Evolutionary conservation across 1,284 basidiomycete genomes (phyloP).

Genomic region (Irpex rosettiformis): DNA sequence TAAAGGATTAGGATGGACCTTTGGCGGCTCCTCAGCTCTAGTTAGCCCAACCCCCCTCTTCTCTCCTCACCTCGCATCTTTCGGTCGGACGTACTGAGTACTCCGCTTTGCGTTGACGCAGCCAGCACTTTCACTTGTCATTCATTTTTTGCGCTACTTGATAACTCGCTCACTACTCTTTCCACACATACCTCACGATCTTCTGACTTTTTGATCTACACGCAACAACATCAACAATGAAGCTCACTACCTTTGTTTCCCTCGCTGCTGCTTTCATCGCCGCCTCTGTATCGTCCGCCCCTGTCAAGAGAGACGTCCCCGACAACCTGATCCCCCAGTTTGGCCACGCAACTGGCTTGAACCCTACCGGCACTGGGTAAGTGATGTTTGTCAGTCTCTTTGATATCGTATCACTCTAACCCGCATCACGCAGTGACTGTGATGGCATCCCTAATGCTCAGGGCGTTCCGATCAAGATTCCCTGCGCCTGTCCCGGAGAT

Average conservation of each 20-base stretch:
- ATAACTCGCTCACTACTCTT: background rate
- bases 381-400: conserved; percentile 3
- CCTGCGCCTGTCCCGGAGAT: conserved; percentile 51
- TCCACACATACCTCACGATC: background rate
- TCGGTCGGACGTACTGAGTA: conserved; percentile 18
- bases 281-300: conserved; percentile 37
- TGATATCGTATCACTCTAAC: background rate
- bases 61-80: conserved; percentile 7
- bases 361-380: conserved; percentile 46
- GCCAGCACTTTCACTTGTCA: conserved; percentile 13
- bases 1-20: background rate
- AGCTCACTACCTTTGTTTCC: conserved; percentile 28
- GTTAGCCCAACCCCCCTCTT: conserved; percentile 2
- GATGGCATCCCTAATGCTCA: conserved; percentile 33
- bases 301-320: conserved; percentile 44
- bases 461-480: conserved; percentile 52
- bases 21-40: conserved; percentile 1
- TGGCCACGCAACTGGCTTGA: conserved; percentile 43
- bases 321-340: conserved; percentile 51
- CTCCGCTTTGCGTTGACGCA: conserved; percentile 21
- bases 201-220: background rate
- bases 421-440: conserved; percentile 22
- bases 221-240: conserved; percentile 18
- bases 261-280: conserved; percentile 31
- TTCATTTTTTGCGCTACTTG: conserved; percentile 10